Base-by-base conservation (phyloP, 2,329 filamentous ascomycete genomes). In the Aspergillus awamori region DNA sequence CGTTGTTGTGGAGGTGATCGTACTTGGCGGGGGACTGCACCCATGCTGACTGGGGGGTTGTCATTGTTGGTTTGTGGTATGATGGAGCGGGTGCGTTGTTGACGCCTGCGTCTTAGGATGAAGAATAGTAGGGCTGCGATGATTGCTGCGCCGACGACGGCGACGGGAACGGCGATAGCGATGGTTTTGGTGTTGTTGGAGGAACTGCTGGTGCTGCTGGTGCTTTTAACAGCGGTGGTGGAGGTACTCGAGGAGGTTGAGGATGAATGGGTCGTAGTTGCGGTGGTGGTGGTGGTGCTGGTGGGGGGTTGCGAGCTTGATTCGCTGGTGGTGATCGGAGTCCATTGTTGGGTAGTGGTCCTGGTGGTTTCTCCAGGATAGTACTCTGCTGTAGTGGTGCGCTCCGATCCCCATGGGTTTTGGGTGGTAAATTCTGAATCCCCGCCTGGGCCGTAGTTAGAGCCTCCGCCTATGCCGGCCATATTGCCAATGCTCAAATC, bases 161-260 rank as follows among this genome's bases (percentile, higher is more conserved):
- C 63, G 43, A 76, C 60, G n/a, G 73, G 73, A n/a, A 76, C 60
- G n/a, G 70, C 72, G 43, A 75, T 75, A 47, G 73, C 72, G 43
- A 76, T 54, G 20, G 24, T 28, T 5, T 20, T 28, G 53, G 20
- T 15, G 38, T 38, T 58, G 28, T 15, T 52, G 49, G 15, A 26
- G 11, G 13, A 58, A 10, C 11, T 26, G 33, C 30, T 48, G n/a
- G 28, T 15, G 26, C 26, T 28, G 45, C 17, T 36, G 22, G 41
- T 38, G 5, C 15, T 49, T 30, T 48, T 56, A 11, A 36, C 33
- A 36, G 33, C 33, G 24, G 28, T 43, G 22, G 30, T 17, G 10
- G 55, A 51, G 30, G 39, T 48, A 49, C 13, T 53, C 17, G 47
- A 47, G 17, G 56, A 39, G 17, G 45, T 41, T 17, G 47, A 15